A percentile compares a stretch with the other conserved stretches of the same genome.
These are phyloP conservation scores for Paracoccidioides lutzii DNA, from an alignment of 2,329 filamentous ascomycete species.

Conservation along the genomic window DNA sequence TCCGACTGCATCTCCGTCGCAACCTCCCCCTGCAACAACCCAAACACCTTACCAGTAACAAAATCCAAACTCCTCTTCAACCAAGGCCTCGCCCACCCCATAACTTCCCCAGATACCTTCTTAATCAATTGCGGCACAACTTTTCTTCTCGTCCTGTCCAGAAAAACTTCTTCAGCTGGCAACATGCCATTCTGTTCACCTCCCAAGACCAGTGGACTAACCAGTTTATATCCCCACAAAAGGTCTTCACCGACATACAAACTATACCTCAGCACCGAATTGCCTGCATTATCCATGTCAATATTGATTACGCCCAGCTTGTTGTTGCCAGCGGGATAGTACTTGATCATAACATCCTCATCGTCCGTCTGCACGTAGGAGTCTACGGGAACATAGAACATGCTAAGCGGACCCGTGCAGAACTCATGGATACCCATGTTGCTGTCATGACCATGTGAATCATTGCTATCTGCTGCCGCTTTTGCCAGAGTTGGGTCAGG, in stretches of 20 bases:
- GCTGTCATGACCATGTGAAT: constrained; percentile 9
- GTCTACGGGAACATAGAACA: constrained; percentile 79
- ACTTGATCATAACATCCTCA: constrained; percentile 76
- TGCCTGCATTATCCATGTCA: constrained; percentile 44
- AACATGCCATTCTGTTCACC: constrained; percentile 7
- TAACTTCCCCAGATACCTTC: background rate
- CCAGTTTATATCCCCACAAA: constrained; percentile 49
- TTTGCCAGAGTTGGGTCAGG: constrained; percentile 31
- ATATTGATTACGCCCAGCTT: constrained; percentile 83
- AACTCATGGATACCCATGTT: constrained; percentile 61
- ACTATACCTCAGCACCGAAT: constrained; percentile 62
- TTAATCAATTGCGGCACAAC: background rate
- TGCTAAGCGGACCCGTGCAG: constrained; percentile 77
- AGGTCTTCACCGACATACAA: constrained; percentile 72
- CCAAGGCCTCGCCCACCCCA: background rate
- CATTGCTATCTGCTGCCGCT: too few relatives aligned
- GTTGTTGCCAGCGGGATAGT: constrained; percentile 65
- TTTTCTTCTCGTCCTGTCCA: constrained; percentile 15
- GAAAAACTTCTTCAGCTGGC: constrained; percentile 22
- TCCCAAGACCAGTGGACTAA: constrained; percentile 20
- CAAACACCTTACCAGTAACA: background rate
- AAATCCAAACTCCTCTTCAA: constrained; percentile 13
- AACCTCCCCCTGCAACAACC: background rate
- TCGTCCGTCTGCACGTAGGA: constrained; percentile 73
- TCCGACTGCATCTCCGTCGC: background rate